These are phyloP conservation scores for Euphorbia schlechtendalii DNA, from an alignment of 441 rosid species.

Conservation along the genomic window DNA sequence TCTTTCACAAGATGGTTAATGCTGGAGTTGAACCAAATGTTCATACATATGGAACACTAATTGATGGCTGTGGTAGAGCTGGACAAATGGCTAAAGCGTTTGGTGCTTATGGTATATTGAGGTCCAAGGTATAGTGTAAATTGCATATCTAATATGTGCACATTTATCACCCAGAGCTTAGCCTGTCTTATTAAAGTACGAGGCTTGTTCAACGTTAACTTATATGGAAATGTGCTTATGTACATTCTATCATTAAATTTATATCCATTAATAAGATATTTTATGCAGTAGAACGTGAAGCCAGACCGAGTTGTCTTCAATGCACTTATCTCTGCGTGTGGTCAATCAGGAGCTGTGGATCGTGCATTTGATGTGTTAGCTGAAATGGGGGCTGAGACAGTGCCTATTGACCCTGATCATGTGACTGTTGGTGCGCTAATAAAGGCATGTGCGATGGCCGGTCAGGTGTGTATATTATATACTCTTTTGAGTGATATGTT, in stretches of 20 bases:
- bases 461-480: constrained; percentile 51
- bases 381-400: constrained; percentile 75
- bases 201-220: not conserved
- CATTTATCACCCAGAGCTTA: constrained; percentile 3
- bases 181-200: not conserved
- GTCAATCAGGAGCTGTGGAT: constrained; percentile 89
- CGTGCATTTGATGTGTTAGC: constrained; percentile 96
- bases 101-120: constrained; percentile 96
- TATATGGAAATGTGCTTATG: constrained; percentile 1
- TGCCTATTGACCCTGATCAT: constrained; percentile 92
- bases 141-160: constrained; percentile 3
- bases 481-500: too few species aligned
- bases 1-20: constrained; percentile 88
- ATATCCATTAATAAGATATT: constrained; percentile 41
- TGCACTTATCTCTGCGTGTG: constrained; percentile 95
- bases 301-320: constrained; percentile 98
- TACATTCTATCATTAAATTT: constrained; percentile 20
- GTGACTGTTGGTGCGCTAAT: constrained; percentile 81
- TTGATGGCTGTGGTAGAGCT: constrained; percentile 95
- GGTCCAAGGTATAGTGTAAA: constrained; percentile 69
- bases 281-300: constrained; percentile 90
- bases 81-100: constrained; percentile 97
- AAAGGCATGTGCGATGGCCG: constrained; percentile 80
- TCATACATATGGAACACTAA: constrained; percentile 87
- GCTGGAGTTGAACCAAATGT: constrained; percentile 86